Evolutionary conservation across 1,284 basidiomycete genomes (phyloP), one percentile per base, ranked within the genome.

Genomic region (Leccinum angustisporum): DNA sequence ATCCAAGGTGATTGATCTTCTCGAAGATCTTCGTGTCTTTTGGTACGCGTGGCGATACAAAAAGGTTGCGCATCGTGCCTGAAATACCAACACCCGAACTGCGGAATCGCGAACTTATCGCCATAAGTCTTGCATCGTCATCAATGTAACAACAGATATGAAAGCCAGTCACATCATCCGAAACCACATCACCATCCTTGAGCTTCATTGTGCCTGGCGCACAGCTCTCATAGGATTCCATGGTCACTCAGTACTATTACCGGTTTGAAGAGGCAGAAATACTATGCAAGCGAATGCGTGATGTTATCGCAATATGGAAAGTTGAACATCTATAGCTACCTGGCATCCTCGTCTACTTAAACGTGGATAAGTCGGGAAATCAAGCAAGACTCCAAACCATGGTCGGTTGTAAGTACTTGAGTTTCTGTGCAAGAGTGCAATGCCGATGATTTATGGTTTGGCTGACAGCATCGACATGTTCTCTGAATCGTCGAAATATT

Each of bases 361-460:
- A 58, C 3, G 7, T 13, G 16, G 55, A 66, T 8, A 68, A 57
- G 2, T 33, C 57, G 1, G 25, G 33, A 16, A 66, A 53, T 66
- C 56, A 11, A 25, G 52, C 40, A 38, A 38, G 25, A 69, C 67
- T 11, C 66, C 66, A 16, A 66, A 59, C 27, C 60, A 53, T 27
- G 36, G n/a, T 38, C 36, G 8, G 66, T 65, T 27, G 1, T 40
- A 34, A 9, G 14, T 18, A 8, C 6, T 10, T 30, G n/a, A 6
- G 8, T 7, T 33, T 13, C n/a, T 34, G 7, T 50, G 9, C 7
- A 25, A 18, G 6, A 16, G 16, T 10, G 13, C 27, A 8, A 14
- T 46, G 51, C 7, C 43, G 34, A 57, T 1, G 5, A 36, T 14
- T 18, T 18, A 43, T 9, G n/a, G 40, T 8, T 18, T 43, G 40